Base-by-base conservation (phyloP, 2,329 filamentous ascomycete genomes). In the Boeremia exigua region DNA sequence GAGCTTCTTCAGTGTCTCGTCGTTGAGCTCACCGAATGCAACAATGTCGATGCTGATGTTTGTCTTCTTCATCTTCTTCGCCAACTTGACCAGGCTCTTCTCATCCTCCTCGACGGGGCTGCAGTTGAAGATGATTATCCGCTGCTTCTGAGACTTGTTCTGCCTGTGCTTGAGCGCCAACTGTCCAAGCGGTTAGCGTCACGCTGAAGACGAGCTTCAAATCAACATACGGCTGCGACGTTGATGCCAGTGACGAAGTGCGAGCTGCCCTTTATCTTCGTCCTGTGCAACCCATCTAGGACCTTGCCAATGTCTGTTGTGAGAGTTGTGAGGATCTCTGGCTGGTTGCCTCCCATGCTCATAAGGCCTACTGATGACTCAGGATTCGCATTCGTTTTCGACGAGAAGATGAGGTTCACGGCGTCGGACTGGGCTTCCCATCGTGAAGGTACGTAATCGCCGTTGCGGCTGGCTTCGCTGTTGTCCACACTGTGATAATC, bases 1-100 rank as follows among this genome's bases (percentile, higher is more conserved):
- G 49, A 99, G 86, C 81, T 98, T 98, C 75, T 90, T 86, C 51
- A 90, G 90, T 60, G 89, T 92, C 64, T 96, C 91, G 67, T 93
- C 91, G 64, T 95, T 91, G 48, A 96, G 84, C 69, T 99, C 94
- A 65, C 95, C 95, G 70, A 99, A 99, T 42, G 94, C 87, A 59
- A 99, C 86, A 71, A 99, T 94, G 77, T 99, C 95, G 72, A 99
- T 91, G 59, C 88, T 91, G 58, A 96, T 91, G 72, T 91, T 94
- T 77, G 89, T 90, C 85, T 99, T 99, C 87, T 98, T 99, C 92
- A 98, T 98, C 81, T 95, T 96, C 82, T 95, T 96, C 39, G 95
- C 93, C 28, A 99, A 84, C 73, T 91, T 91, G 60, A 93, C 85
- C 46, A 99, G 86, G 49, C 89, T 87, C 80, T 95, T 95, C 77